phyloP scores from a whole-genome alignment of 768 basidiomycete species.

The Tricholoma sp. region DNA sequence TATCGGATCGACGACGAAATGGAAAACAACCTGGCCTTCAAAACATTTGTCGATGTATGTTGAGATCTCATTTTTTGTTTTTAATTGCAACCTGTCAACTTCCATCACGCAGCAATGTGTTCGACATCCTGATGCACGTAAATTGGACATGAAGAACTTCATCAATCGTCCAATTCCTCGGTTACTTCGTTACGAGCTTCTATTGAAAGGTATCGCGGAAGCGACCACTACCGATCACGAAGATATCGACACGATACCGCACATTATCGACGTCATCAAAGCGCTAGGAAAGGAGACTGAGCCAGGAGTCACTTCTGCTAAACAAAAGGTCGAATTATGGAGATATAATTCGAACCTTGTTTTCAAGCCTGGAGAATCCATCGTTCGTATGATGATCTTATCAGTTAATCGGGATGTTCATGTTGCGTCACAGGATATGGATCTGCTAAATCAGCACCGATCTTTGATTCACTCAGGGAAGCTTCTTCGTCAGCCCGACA shows the following conservation, averaged over 20 bases:
- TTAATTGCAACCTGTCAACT: conserved; percentile 10
- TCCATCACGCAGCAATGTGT: conserved; percentile 31
- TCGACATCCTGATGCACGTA: conserved; percentile 72
- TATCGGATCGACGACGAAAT: conserved; percentile 87
- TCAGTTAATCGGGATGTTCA: neutral
- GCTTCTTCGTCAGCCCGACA: conserved; percentile 82
- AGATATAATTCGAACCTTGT: conserved; percentile 73
- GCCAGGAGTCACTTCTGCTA: conserved; percentile 79
- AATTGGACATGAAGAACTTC: conserved; percentile 90
- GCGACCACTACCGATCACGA: conserved; percentile 70
- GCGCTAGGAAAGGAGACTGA: conserved; percentile 83
- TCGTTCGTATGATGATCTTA: conserved; percentile 32
- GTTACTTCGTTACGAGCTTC: conserved; percentile 80
- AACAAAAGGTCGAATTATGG: conserved; percentile 90
- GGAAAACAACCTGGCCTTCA: conserved; percentile 76
- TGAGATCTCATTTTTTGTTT: neutral
- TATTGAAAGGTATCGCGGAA: conserved; percentile 77
- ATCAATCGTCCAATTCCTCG: conserved; percentile 90
- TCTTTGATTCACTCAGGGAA: conserved; percentile 82
- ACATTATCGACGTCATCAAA: conserved; percentile 84
- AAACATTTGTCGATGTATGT: conserved; percentile 71
- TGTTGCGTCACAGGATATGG: conserved; percentile 61
- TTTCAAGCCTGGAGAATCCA: conserved; percentile 73
- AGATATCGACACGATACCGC: conserved; percentile 78
- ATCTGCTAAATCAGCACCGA: conserved; percentile 77